Evolutionary conservation across 1,284 basidiomycete genomes (phyloP), one percentile per base, ranked within the genome.

Genomic region (Marasmius sp.): DNA sequence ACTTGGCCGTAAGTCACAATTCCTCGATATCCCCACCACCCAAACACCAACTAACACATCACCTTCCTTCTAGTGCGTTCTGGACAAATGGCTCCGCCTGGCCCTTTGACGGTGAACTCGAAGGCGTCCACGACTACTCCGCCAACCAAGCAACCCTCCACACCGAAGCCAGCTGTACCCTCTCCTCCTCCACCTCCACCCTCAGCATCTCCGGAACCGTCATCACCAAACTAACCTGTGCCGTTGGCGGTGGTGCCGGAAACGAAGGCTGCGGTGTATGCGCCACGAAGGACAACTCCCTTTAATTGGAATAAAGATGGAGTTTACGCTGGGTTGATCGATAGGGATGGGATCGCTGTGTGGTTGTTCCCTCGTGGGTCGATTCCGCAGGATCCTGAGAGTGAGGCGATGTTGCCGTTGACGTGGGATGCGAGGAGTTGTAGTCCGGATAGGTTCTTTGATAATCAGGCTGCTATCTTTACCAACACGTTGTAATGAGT

Each of bases 401-500:
- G 81, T 41, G 85, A 83, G 49, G 76, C 79, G 22, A 94, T 93
- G 47, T 78, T 85, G 64, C 92, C 94, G 5, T 77, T 81, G 51
- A 75, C 66, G 39, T 96, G 88, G 87, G 86, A 90, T 14, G 84
- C 91, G 12, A 77, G 90, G 91, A 70, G 93, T 91, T 91, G 89
- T 92, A 74, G 84, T 93, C 45, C 81, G 79, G 88, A 83, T 75
- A 72, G 83, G 68, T 94, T 85, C 81, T 96, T 95, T 79, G 78
- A 82, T 65, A 77, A 86, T 60, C 89, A 95, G 70, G 84, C 83
- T 59, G 85, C 84, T 53, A 93, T 95, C 27, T 27, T 94, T 68
- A 88, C 93, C 70, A 94, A 91, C 27, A 92, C 92, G 6, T 78
- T 94, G 59, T 93, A 99, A 81, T n/a, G n/a, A n/a, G n/a, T n/a